phyloP scores from a whole-genome alignment of 2,329 filamentous ascomycete species.

The Trichothecium sympodiale region DNA sequence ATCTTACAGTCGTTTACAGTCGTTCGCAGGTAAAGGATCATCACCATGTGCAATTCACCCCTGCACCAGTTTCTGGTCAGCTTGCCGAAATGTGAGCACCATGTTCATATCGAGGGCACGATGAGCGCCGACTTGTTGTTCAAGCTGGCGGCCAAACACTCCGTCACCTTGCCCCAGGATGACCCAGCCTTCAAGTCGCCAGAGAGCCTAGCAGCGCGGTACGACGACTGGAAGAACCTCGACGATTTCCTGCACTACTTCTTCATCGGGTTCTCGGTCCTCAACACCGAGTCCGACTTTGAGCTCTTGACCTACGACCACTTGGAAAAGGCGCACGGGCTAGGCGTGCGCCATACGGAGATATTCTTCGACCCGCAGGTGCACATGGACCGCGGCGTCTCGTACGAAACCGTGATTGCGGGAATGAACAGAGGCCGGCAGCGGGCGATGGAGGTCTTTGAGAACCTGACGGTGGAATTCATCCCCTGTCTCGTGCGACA shows the following conservation, averaged over 20 bases:
- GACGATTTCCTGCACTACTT: slow-evolving; percentile 1
- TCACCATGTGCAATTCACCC: slow-evolving; percentile 38
- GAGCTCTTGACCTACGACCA: too few species aligned
- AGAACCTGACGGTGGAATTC: slow-evolving; percentile 10
- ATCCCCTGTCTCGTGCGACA: slow-evolving; percentile 32
- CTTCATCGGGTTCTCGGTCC: not conserved
- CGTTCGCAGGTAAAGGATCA: too few species aligned
- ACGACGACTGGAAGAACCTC: not conserved
- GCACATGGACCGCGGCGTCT: slow-evolving; percentile 50
- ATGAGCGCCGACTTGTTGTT: slow-evolving; percentile 58
- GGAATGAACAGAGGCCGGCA: slow-evolving; percentile 50
- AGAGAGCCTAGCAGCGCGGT: slow-evolving; percentile 43
- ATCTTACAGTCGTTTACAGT: too few species aligned
- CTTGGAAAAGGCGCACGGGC: slow-evolving; percentile 16
- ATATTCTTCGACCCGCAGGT: slow-evolving; percentile 72
- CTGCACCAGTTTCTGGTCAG: slow-evolving; percentile 41
- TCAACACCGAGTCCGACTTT: not conserved
- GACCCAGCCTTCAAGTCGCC: slow-evolving; percentile 54
- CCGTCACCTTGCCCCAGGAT: slow-evolving; percentile 43
- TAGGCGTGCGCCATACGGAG: slow-evolving; percentile 53
- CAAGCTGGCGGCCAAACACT: slow-evolving; percentile 51
- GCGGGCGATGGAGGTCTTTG: slow-evolving; percentile 48
- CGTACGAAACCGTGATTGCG: slow-evolving; percentile 47
- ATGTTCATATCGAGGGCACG: slow-evolving; percentile 65
- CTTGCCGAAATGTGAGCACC: slow-evolving; percentile 69